Conservation (phyloP, 805 yeast species). For the Yarrowia divulgata region DNA sequence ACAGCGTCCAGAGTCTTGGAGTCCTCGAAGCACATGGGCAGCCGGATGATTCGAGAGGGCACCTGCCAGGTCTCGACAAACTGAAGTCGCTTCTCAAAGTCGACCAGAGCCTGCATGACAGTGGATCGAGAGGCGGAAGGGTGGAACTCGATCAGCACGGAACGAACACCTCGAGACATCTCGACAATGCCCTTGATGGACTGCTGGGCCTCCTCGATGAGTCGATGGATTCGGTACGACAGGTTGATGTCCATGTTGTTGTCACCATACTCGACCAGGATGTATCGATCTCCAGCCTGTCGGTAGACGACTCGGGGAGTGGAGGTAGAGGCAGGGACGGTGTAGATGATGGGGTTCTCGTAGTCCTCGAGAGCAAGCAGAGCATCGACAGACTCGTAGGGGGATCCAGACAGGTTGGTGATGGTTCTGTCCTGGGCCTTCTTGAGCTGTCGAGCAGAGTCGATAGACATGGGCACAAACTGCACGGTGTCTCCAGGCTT, state of each 20-base stretch:
- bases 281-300: slow-evolving; percentile 96
- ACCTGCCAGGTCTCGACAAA: slow-evolving; percentile 85
- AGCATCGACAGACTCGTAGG: slow-evolving; percentile 66
- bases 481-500: slow-evolving; percentile 89
- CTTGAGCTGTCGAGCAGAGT: slow-evolving; percentile 71
- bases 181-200: slow-evolving; percentile 83
- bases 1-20: slow-evolving; percentile 88
- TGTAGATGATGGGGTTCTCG: slow-evolving; percentile 78
- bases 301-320: slow-evolving; percentile 83
- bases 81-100: slow-evolving; percentile 77
- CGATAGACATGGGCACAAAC: slow-evolving; percentile 78
- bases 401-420: slow-evolving; percentile 45
- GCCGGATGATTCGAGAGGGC: slow-evolving; percentile 76
- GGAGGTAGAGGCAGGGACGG: slow-evolving; percentile 56
- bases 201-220: slow-evolving; percentile 75
- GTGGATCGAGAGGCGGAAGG: slow-evolving; percentile 67
- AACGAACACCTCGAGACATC: slow-evolving; percentile 97
- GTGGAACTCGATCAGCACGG: slow-evolving; percentile 87
- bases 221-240: slow-evolving; percentile 82
- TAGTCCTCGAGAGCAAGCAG: slow-evolving; percentile 65
- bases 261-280: slow-evolving; percentile 92
- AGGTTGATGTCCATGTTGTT: slow-evolving; percentile 83
- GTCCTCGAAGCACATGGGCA: slow-evolving; percentile 98
- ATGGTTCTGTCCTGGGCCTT: slow-evolving; percentile 60
- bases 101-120: slow-evolving; percentile 68